Evolutionary conservation across 306 rosid species (phyloP).

Genomic region (Lablab purpureus): DNA sequence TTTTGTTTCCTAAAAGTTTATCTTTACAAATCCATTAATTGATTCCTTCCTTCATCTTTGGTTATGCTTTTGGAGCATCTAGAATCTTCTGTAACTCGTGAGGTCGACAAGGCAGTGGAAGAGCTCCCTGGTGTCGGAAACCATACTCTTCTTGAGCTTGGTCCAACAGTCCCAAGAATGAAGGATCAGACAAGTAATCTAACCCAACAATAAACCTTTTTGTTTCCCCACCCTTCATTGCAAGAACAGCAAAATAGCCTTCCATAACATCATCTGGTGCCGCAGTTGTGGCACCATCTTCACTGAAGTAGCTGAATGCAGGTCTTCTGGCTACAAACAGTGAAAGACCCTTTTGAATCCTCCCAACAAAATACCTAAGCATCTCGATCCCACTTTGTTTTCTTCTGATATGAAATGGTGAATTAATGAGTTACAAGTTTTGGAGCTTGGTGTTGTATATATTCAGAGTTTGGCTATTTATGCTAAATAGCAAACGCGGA

Average conservation of each 20-base stretch:
- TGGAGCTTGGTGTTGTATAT: background rate
- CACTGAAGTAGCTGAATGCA: constrained; percentile 29
- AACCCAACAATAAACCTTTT: constrained; percentile 61
- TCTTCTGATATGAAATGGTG: background rate
- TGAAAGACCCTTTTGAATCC: constrained; percentile 57
- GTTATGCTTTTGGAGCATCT: constrained; percentile 40
- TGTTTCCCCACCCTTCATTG: constrained; percentile 54
- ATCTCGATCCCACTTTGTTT: constrained; percentile 15
- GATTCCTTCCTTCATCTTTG: background rate
- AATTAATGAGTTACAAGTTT: constrained; percentile 3
- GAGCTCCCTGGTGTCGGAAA: constrained; percentile 66
- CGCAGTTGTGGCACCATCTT: constrained; percentile 14
- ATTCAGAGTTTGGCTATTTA: constrained; percentile 15
- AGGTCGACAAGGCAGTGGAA: constrained; percentile 66
- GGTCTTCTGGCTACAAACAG: constrained; percentile 45
- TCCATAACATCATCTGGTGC: constrained; percentile 1
- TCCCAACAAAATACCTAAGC: constrained; percentile 48
- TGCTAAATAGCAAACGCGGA: background rate
- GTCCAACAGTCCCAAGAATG: constrained; percentile 61
- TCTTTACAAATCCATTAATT: background rate
- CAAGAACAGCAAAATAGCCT: constrained; percentile 56
- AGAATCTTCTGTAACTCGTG: constrained; percentile 64
- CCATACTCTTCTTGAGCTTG: constrained; percentile 59
- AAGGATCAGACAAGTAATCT: constrained; percentile 58
- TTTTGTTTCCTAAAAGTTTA: background rate